Evolutionary conservation across 495 filamentous ascomycete species (phyloP), one percentile per base, ranked within the genome.

Genomic region (Pyronema domesticum): DNA sequence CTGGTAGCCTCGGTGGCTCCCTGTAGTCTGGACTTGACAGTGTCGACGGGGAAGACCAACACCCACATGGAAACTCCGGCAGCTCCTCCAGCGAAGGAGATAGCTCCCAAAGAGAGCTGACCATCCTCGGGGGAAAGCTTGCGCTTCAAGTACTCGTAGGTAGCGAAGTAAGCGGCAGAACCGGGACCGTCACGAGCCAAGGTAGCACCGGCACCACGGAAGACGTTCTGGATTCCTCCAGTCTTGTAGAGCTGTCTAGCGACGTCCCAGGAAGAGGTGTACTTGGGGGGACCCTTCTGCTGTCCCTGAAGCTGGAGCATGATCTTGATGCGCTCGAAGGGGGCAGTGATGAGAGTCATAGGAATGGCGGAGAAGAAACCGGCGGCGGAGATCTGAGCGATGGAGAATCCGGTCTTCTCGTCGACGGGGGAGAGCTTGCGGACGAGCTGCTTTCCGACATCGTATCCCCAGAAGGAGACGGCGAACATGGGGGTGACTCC

Each of bases 401-500:
- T 85, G 17, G 80, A 81, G 69, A 85, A 80, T 43, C 67, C 80
- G 56, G 70, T 72, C 17, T 33, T 54, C 61, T 75, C 72, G 68
- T 82, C 75, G 33, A 88, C 79, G 6, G 73, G 74, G 42, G 80
- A 82, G 57, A 83, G 68, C 53, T 68, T 71, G 60, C 79, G 75
- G 49, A 96, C 85, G 59, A 99, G 74, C 53, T 76, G 72, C 70
- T 99, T 95, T 70, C 91, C 93, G 51, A 95, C 72, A 68, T 94
- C 91, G 70, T 95, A 99, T 60, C 91, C 91, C 86, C 91, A 98
- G 76, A 98, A 98, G 67, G 87, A 94, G 46, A 98, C 88, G 63
- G 91, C 91, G 71, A 96, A 98, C 93, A 96, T 96, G 34, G 91
- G 91, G 56, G 91, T 96, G 15, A 98, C 91, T 40, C 93, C 91